Evolutionary conservation across 2,329 filamentous ascomycete genomes (phyloP).

Genomic region (Zymoseptoria ardabiliae): DNA sequence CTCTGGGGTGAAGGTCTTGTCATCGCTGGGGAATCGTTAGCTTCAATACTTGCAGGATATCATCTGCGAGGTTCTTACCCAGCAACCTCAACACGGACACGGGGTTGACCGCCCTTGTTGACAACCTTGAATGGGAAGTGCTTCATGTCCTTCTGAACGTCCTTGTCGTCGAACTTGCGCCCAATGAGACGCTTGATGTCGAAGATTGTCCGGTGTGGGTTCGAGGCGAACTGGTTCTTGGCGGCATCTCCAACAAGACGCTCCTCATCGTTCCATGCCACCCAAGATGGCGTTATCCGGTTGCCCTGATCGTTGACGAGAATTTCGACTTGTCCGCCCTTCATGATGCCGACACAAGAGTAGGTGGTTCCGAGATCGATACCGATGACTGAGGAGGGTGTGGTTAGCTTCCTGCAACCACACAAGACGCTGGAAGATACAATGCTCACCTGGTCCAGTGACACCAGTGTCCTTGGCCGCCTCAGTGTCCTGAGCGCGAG

Average conservation of each 20-base stretch:
- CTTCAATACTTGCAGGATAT: neutral
- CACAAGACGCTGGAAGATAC: neutral
- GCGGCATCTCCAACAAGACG: slow-evolving; percentile 93
- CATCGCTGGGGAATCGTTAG: slow-evolving; percentile 21
- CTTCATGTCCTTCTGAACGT: slow-evolving; percentile 90
- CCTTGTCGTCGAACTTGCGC: slow-evolving; percentile 53
- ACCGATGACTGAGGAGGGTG: slow-evolving; percentile 62
- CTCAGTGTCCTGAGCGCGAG: slow-evolving; percentile 56
- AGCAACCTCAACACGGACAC: slow-evolving; percentile 66
- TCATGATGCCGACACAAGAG: slow-evolving; percentile 89
- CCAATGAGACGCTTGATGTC: slow-evolving; percentile 46
- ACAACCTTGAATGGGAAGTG: slow-evolving; percentile 96
- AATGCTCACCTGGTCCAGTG: slow-evolving; percentile 55
- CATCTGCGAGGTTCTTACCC: slow-evolving; percentile 31
- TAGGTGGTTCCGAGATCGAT: slow-evolving; percentile 91
- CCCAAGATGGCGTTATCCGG: slow-evolving; percentile 71
- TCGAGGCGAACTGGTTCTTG: slow-evolving; percentile 73
- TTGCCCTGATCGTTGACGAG: slow-evolving; percentile 95
- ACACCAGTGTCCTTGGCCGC: slow-evolving; percentile 68
- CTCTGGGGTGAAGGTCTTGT: slow-evolving; percentile 72
- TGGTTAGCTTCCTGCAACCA: neutral
- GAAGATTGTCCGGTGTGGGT: slow-evolving; percentile 44
- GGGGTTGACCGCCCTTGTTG: slow-evolving; percentile 83
- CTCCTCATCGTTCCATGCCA: slow-evolving; percentile 78
- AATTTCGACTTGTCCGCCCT: slow-evolving; percentile 91